Base-by-base conservation (phyloP, 1,284 basidiomycete species). In the Trichosporon sp. region DNA sequence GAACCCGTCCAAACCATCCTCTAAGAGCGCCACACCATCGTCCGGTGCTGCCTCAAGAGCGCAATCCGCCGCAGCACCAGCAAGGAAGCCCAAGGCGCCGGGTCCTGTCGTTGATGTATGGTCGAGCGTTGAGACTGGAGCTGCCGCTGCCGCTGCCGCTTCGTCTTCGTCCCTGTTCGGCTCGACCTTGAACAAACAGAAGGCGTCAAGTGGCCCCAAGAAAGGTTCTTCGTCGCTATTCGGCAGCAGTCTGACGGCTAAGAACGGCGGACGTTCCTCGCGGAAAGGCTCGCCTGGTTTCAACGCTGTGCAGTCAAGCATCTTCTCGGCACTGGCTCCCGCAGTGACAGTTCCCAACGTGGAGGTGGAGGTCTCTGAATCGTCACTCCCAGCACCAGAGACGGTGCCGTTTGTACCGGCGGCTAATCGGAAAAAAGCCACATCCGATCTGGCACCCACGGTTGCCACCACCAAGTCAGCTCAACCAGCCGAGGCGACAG, bases 401-500 rank as follows among this genome's bases (percentile, higher is more conserved):
- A 88, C 90, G 75, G 84, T 90, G 7, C 85, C 89, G 6, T 90
- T 86, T 69, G 81, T 90, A n/a, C 88, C 89, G 61, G 61, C 66
- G 61, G 63, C 54, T 34, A 82, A 68, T 36, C 64, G 74, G 37
- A 68, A 60, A 32, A 73, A 85, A 3, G 75, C 83, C 7, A 34
- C 56, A 25, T 60, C 67, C 59, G 58, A 59, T 9, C 32, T 21
- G 4, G 52, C 14, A 31, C 32, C 21, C 44, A 60, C 58, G 40
- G 54, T 37, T 32, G 56, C 19, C 57, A 64, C 40, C 14, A 33
- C 29, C n/a, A 54, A 59, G 57, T 13, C 31, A 32, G 31, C 49
- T 33, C 59, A 13, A 16, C 21, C 56, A 33, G 23, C 58, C 21
- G 62, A 40, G 49, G 9, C 59, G 23, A 54, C 60, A 16, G 40